Conservation (phyloP, 2,329 filamentous ascomycete genomes). For the Berkeleyomyces rouxiae region DNA sequence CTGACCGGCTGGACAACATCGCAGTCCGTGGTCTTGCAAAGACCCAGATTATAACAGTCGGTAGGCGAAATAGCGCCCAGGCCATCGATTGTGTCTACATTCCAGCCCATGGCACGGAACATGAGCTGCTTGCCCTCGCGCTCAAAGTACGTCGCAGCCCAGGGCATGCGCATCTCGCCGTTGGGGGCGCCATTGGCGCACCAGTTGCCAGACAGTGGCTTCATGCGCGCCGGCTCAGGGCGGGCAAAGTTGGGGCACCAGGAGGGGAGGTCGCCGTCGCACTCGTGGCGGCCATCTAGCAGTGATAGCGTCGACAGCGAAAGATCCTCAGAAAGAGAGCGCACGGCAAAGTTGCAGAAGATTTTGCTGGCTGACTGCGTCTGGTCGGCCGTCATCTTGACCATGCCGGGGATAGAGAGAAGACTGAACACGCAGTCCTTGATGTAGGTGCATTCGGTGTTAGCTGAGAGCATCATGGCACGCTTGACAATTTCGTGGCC, state of each 20-base stretch:
- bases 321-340: slow-evolving; percentile 8
- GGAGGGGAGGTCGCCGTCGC: slow-evolving; percentile 6
- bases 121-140: background rate
- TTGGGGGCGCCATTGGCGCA: slow-evolving; percentile 11
- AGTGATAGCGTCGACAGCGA: slow-evolving; percentile 9
- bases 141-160: slow-evolving; percentile 13
- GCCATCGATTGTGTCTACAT: slow-evolving; percentile 10
- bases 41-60: background rate
- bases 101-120: slow-evolving; percentile 12
- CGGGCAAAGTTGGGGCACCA: slow-evolving; percentile 13
- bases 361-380: slow-evolving; percentile 2
- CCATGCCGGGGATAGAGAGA: slow-evolving; percentile 5
- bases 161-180: slow-evolving; percentile 7
- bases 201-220: slow-evolving; percentile 3
- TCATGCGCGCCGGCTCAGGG: background rate
- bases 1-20: slow-evolving; percentile 3
- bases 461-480: slow-evolving; percentile 1
- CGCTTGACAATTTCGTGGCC: slow-evolving; percentile 3
- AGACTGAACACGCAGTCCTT: slow-evolving; percentile 10
- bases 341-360: slow-evolving; percentile 7
- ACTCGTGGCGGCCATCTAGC: slow-evolving; percentile 8
- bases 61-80: slow-evolving; percentile 10
- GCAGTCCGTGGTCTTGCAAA: slow-evolving; percentile 3
- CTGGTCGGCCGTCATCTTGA: slow-evolving; percentile 1
- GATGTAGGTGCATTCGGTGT: slow-evolving; percentile 9